phyloP scores from a whole-genome alignment of 345 rosid genomes.

The Sonneratia caseolaris region DNA sequence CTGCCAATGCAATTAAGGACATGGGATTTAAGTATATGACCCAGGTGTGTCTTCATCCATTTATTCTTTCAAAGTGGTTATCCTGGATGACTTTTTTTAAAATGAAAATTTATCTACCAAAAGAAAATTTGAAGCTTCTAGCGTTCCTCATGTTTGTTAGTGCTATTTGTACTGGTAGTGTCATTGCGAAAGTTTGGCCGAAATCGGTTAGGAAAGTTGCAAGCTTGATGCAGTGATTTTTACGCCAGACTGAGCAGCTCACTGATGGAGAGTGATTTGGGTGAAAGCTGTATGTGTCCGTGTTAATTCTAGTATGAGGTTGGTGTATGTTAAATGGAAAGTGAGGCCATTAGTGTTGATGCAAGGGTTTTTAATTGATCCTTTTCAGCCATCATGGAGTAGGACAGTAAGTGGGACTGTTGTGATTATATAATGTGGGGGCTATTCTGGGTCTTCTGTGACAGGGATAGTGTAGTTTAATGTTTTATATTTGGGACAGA shows the following conservation, averaged over 20 bases:
- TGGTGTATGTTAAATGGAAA: background rate
- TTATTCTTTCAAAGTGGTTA: background rate
- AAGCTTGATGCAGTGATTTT: too few relatives aligned
- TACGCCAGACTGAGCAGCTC: too few relatives aligned
- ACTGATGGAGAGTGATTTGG: background rate
- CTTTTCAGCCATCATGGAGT: background rate
- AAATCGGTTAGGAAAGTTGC: background rate
- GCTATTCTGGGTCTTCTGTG: too few relatives aligned
- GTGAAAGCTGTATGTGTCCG: background rate
- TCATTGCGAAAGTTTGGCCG: background rate
- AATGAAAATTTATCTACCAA: background rate
- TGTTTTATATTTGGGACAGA: background rate
- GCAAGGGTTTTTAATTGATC: background rate
- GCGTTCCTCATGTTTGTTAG: background rate
- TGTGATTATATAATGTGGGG: background rate
- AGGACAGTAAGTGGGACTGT: background rate
- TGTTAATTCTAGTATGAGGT: background rate
- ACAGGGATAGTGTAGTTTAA: too few relatives aligned
- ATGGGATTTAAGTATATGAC: conserved; percentile 81
- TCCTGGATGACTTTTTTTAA: background rate
- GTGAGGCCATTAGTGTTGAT: background rate
- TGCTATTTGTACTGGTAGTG: background rate
- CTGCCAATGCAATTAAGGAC: conserved; percentile 54
- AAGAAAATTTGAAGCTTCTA: background rate
- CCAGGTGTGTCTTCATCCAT: conserved; percentile 32